Conservation (phyloP, 1,139 yeast genomes). For the Kodamaea suecica region DNA sequence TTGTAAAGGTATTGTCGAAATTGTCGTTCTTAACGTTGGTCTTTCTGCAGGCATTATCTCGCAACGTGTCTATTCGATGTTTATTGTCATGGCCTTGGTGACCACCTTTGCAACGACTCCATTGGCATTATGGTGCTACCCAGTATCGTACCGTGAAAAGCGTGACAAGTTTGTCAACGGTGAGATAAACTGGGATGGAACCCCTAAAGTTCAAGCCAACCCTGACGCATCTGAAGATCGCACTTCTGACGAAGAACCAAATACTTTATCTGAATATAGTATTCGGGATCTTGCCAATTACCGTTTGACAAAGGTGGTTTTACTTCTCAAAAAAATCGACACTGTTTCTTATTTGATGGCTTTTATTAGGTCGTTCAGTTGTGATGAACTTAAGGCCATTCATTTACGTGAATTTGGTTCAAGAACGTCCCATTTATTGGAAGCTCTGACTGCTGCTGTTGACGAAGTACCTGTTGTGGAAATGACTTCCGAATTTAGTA, state of each 20-base stretch:
- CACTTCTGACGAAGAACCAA: conserved; percentile 3
- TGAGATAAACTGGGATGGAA: conserved; percentile 42
- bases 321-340: conserved; percentile 32
- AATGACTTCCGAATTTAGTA: conserved; percentile 26
- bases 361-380: conserved; percentile 23
- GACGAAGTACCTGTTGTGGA: conserved; percentile 13
- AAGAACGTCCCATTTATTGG: conserved; percentile 65
- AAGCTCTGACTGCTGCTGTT: conserved; percentile 45
- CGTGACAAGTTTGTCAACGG: conserved; percentile 39
- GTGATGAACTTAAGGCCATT: conserved; percentile 48
- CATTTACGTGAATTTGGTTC: conserved; percentile 60
- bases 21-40: conserved; percentile 74
- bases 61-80: conserved; percentile 69
- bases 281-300: conserved; percentile 18
- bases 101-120: conserved; percentile 78
- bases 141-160: conserved; percentile 56
- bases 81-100: conserved; percentile 74
- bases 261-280: conserved; percentile 10
- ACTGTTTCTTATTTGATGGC: conserved; percentile 34
- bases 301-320: conserved; percentile 24
- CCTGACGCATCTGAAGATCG: conserved; percentile 4
- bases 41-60: conserved; percentile 65
- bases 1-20: conserved; percentile 82
- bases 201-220: conserved; percentile 8
- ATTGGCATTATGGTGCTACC: conserved; percentile 56